A percentile compares a stretch with the other conserved stretches of the same genome.
Evolutionary conservation across 495 filamentous ascomycete species (phyloP).

Genomic region (Penicillium riverlandense): DNA sequence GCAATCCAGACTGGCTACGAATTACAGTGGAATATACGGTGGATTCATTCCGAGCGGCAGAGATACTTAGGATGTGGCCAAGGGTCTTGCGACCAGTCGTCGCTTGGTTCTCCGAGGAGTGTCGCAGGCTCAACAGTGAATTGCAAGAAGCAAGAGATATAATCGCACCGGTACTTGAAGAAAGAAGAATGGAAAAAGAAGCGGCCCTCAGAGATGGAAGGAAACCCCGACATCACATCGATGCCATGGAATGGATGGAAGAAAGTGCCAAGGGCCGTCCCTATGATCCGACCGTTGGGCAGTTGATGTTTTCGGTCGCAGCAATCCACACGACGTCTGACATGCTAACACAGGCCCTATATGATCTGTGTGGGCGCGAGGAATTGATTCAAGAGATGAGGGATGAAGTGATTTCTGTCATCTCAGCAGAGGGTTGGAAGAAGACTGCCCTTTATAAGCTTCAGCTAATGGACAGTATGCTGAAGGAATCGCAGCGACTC

Average conservation of each 20-base stretch:
- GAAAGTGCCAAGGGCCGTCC: constrained; percentile 10
- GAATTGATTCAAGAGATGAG: constrained; percentile 21
- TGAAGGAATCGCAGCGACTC: constrained; percentile 24
- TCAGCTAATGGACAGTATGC: constrained; percentile 29
- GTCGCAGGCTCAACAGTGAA: constrained; percentile 6
- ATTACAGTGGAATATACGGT: constrained; percentile 44
- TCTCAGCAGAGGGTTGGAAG: constrained; percentile 21
- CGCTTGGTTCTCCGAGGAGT: constrained; percentile 12
- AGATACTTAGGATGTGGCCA: constrained; percentile 13
- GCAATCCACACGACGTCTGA: constrained; percentile 24
- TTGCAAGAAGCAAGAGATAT: constrained; percentile 10
- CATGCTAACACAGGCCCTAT: constrained; percentile 16
- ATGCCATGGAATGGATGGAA: constrained; percentile 19
- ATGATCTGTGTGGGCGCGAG: constrained; percentile 29
- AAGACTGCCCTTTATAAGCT: constrained; percentile 36
- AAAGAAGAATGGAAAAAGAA: constrained; percentile 7
- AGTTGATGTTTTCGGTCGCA: constrained; percentile 17
- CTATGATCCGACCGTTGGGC: constrained; percentile 9
- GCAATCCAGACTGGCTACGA: constrained; percentile 42
- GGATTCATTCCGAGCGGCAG: constrained; percentile 22
- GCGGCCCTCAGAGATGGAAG: background rate
- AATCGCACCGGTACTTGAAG: constrained; percentile 13
- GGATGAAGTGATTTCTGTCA: constrained; percentile 13
- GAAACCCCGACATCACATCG: background rate
- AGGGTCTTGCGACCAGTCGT: constrained; percentile 13